Base-by-base conservation (phyloP, 2,329 filamentous ascomycete species). In the Pseudogymnoascus verrucosus region DNA sequence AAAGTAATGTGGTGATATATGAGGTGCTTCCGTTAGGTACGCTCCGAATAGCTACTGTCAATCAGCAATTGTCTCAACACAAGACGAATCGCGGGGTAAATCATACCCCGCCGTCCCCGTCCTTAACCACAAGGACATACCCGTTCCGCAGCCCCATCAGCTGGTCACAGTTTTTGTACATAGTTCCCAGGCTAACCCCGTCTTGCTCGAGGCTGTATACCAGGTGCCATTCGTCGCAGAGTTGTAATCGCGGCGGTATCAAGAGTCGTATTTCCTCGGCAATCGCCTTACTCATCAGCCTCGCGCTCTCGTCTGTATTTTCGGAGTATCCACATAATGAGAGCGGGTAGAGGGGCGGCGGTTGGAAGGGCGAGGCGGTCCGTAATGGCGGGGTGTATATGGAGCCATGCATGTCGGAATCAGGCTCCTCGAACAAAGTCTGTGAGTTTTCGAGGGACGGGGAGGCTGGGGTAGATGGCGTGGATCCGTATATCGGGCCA, bases 251-350 rank as follows among this genome's bases (percentile, higher is more conserved):
- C 68, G 96, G 87, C 0, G 95, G 95, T 21, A 98, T 80, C 71
- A 98, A 87, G 40, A 96, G 84, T 59, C 95, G 84, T 64, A 98
- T 96, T 78, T 98, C 95, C 77, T 98, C 95, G 2, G 93, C 95
- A 31, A 98, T 79, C 10, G 86, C 83, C 60, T 80, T 79, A 16
- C 83, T 88, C 63, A 99, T 80, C 62, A 98, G 79, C 68, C 85
- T 83, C 57, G 85, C 86, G 37, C 80, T 81, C 16, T 77, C 69
- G 16, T 80, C 77, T 3, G 88, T 91, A 69, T 80, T 81, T 1
- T 79, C 77, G 64, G 80, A 79, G 75, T 88, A 91, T 39, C 89
- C 89, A 21, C 79, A 76, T 37, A 98, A 81, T 4, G 82, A 79
- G 21, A 98, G 77, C 0, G 93, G 91, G 64, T 93, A 93, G 60